Percentiles rank a stretch among this genome's conserved stretches.
Conservation (phyloP, 2,329 filamentous ascomycete genomes). For the Fusarium sterilihyphosum region DNA sequence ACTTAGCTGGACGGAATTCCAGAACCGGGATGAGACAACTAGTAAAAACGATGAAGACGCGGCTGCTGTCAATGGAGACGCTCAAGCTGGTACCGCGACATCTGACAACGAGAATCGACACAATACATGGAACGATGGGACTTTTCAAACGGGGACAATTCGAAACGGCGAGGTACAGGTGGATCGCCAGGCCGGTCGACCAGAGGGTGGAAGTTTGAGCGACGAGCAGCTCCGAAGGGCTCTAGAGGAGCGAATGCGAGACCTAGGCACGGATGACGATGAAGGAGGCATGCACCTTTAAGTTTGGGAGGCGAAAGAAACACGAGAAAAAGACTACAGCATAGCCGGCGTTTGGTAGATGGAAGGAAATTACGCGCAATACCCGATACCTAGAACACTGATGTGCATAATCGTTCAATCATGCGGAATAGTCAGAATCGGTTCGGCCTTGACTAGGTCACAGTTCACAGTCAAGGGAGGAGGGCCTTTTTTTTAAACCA, state of each 20-base stretch:
- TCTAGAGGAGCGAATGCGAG: conserved; percentile 64
- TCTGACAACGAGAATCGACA: conserved; percentile 36
- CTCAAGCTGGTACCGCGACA: background rate
- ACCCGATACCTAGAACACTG: conserved; percentile 28
- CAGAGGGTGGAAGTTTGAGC: conserved; percentile 59
- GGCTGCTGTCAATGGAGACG: conserved; percentile 31
- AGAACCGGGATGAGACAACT: conserved; percentile 56
- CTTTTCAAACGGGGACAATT: conserved; percentile 69
- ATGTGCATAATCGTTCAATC: background rate
- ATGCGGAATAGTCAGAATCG: background rate
- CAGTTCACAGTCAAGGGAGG: background rate
- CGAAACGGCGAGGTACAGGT: conserved; percentile 60
- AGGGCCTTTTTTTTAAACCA: conserved; percentile 13
- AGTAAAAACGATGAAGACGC: conserved; percentile 43
- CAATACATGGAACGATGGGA: conserved; percentile 69
- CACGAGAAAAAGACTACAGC: background rate
- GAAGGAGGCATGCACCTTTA: conserved; percentile 72
- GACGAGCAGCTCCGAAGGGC: conserved; percentile 68
- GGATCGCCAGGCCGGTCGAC: conserved; percentile 45
- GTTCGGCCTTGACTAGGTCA: background rate
- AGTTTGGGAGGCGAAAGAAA: background rate
- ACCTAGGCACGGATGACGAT: conserved; percentile 54
- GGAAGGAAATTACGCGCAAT: conserved; percentile 31
- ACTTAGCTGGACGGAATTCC: conserved; percentile 66
- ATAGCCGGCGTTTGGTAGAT: conserved; percentile 42